Evolutionary conservation across 805 yeast genomes (phyloP).

Genomic region (Candida lessepsii): DNA sequence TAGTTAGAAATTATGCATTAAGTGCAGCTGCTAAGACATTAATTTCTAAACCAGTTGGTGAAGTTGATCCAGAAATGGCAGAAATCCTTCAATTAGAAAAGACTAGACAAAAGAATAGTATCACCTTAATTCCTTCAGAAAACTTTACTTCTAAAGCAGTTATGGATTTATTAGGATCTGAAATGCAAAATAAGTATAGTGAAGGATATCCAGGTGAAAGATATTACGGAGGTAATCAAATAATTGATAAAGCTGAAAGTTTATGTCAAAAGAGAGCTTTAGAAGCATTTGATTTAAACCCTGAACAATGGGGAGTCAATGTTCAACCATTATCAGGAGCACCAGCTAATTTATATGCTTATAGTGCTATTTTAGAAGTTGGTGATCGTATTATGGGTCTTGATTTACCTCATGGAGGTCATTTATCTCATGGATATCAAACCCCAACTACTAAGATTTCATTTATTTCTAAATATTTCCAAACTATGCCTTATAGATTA

Average conservation of each 20-base stretch:
- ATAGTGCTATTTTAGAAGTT: constrained; percentile 91
- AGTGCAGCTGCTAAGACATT: constrained; percentile 64
- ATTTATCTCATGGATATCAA: constrained; percentile 97
- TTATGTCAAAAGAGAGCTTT: constrained; percentile 94
- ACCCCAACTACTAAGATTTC: constrained; percentile 91
- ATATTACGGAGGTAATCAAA: constrained; percentile 98
- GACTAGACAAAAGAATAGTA: constrained; percentile 88
- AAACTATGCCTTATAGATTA: constrained; percentile 98
- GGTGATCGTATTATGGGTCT: constrained; percentile 98
- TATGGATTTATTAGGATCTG: constrained; percentile 94
- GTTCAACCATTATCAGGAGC: constrained; percentile 97
- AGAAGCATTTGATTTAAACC: constrained; percentile 76
- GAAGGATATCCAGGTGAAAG: constrained; percentile 99
- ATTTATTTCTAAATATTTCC: constrained; percentile 93
- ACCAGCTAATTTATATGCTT: constrained; percentile 96
- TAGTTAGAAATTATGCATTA: constrained; percentile 52
- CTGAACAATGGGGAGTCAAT: constrained; percentile 95
- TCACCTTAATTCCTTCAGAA: constrained; percentile 93
- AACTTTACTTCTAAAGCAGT: constrained; percentile 96
- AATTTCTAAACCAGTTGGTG: constrained; percentile 59
- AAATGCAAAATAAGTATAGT: constrained; percentile 97
- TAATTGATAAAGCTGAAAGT: constrained; percentile 89
- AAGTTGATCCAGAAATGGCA: constrained; percentile 79
- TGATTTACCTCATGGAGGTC: constrained; percentile 98
- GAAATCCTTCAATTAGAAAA: constrained; percentile 75